Conservation (phyloP, 208 protist genomes). For the Acanthamoeba sp. region DNA sequence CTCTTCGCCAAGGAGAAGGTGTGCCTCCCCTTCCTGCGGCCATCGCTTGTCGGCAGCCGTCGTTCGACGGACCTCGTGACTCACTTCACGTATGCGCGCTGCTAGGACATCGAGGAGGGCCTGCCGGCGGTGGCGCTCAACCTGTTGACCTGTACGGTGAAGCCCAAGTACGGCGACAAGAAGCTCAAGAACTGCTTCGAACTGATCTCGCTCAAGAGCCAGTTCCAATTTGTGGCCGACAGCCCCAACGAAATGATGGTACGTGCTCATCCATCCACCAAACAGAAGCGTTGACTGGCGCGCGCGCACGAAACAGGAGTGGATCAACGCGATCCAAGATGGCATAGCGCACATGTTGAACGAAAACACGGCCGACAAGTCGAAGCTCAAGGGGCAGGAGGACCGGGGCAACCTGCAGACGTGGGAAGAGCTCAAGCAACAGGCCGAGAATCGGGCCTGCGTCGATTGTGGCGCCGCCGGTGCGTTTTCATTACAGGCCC, state of each 20-base stretch:
- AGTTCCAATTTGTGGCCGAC: conserved; percentile 52
- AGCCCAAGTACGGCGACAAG: conserved; percentile 9
- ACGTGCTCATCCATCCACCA: not conserved
- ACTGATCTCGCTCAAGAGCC: conserved; percentile 42
- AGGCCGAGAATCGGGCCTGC: conserved; percentile 57
- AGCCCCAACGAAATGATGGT: conserved; percentile 5
- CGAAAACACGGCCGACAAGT: conserved; percentile 56
- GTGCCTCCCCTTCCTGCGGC: not conserved
- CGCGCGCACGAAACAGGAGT: not conserved
- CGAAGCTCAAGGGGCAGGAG: conserved; percentile 41
- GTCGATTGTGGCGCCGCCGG: conserved; percentile 66
- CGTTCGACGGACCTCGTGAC: not conserved
- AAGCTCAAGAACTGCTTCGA: conserved; percentile 69
- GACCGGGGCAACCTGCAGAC: conserved; percentile 48
- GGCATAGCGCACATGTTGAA: conserved; percentile 34
- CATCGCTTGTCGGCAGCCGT: not conserved
- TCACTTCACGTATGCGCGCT: not conserved
- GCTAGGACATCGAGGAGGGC: conserved; percentile 46
- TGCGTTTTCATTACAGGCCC: not conserved
- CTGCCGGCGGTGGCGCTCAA: conserved; percentile 40
- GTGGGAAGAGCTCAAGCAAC: conserved; percentile 48
- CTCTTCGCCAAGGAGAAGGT: conserved; percentile 47
- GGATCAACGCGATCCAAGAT: conserved; percentile 44
- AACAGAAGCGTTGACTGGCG: not conserved
- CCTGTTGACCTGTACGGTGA: conserved; percentile 51